These are phyloP conservation scores for Clonostachys solani DNA, from an alignment of 2,329 filamentous ascomycete genomes.

Conservation along the genomic window DNA sequence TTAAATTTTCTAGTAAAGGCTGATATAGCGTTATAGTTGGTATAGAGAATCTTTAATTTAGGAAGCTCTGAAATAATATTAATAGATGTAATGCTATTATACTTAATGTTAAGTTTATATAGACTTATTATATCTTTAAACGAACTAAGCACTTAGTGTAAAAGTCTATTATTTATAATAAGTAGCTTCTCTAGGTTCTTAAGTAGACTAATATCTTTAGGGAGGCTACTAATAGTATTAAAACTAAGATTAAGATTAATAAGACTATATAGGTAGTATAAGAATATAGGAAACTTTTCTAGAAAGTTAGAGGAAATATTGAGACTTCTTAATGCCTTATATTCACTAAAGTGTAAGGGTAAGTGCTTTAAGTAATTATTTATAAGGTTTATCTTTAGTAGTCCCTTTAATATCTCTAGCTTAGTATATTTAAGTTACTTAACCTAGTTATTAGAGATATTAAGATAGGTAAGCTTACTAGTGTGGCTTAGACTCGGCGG, in stretches of 20 bases:
- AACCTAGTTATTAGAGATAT: conserved; percentile 90
- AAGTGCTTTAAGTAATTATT: conserved; percentile 84
- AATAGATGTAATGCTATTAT: conserved; percentile 85
- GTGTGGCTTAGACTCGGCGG: conserved; percentile 82
- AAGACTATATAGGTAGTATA: conserved; percentile 76
- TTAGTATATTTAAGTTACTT: conserved; percentile 84
- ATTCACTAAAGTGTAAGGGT: conserved; percentile 78
- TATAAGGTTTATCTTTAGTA: conserved; percentile 86
- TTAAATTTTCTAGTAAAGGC: conserved; percentile 87
- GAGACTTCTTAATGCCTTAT: conserved; percentile 73
- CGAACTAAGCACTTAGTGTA: conserved; percentile 66
- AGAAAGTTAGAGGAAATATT: conserved; percentile 95
- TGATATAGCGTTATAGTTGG: conserved; percentile 90
- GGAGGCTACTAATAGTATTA: conserved; percentile 79
- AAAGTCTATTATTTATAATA: conserved; percentile 91
- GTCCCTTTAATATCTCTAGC: conserved; percentile 66
- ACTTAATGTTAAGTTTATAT: conserved; percentile 90
- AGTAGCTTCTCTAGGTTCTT: conserved; percentile 81
- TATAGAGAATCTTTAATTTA: conserved; percentile 79
- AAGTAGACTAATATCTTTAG: conserved; percentile 73
- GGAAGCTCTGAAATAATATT: conserved; percentile 82
- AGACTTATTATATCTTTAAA: conserved; percentile 73
- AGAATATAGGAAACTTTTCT: conserved; percentile 76
- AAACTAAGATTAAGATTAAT: conserved; percentile 96
- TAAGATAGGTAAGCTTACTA: conserved; percentile 77